Base-by-base conservation (phyloP, 768 basidiomycete genomes). In the Podaxis carcinomalis region DNA sequence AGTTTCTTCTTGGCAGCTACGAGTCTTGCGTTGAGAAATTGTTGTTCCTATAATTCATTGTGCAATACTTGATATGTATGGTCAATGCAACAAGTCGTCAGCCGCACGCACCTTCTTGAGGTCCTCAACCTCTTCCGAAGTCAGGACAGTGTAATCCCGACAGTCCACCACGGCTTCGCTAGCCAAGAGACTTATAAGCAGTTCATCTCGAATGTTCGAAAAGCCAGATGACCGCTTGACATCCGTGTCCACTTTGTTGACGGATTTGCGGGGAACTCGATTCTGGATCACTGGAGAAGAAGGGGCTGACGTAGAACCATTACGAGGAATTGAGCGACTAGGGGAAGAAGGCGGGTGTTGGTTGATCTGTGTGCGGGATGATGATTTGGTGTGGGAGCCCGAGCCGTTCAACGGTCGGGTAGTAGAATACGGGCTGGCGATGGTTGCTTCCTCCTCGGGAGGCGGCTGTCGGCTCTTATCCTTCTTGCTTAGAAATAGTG, bases 161-260 rank as follows among this genome's bases (percentile, higher is more conserved):
- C 92, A 92, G 68, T 98, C 94, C n/a, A 98, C 87, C 44, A 92
- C 85, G 4, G 96, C 96, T 73, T 98, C 94, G 57, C 94, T 94
- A 44, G 95, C 91, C 64, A 98, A 77, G 42, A 99, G 81, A 70
- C 90, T 91, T 70, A 97, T 82, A 64, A 98, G 80, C 50, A 98
- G 82, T 63, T 95, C 92, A 67, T 97, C 94, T 49, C 88, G 81
- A 14, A 83, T 84, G 63, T 84, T 87, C 28, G 82, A 71, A 51
- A 75, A 63, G 6, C 70, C 74, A 6, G 82, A 82, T 10, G 75
- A 68, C 19, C 78, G 78, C 64, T 81, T 80, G 73, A 74, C 73
- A 32, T 76, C 75, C 16, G 67, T 64, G 50, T 75, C 74, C 4
- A 69, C 63, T 19, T 69, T 68, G 16, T 60, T 60, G 14, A 75